Conservation (phyloP, 2,329 filamentous ascomycete genomes). For the Penicillium sp. region DNA sequence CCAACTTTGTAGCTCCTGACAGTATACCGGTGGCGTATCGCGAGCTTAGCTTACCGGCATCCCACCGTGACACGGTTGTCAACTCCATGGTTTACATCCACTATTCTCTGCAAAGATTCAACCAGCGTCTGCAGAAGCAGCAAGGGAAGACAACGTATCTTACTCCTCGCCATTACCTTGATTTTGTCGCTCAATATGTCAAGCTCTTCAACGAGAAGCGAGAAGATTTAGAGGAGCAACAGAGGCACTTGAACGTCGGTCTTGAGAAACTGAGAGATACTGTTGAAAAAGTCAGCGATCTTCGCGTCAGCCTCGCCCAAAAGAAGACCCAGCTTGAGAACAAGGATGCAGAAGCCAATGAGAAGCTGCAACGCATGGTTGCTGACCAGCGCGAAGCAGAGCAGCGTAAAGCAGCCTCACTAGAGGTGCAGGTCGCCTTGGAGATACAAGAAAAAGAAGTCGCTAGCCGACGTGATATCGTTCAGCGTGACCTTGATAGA, state of each 20-base stretch:
- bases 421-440: slow-evolving; percentile 85
- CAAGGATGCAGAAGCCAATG: slow-evolving; percentile 94
- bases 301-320: slow-evolving; percentile 86
- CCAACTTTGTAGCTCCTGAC: slow-evolving; percentile 84
- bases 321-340: slow-evolving; percentile 93
- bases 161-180: slow-evolving; percentile 94
- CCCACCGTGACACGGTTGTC: slow-evolving; percentile 88
- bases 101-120: slow-evolving; percentile 90
- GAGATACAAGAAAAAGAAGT: slow-evolving; percentile 91
- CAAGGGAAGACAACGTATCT: slow-evolving; percentile 92
- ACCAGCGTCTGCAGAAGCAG: slow-evolving; percentile 83
- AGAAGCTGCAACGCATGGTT: slow-evolving; percentile 97
- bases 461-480: slow-evolving; percentile 78
- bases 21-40: slow-evolving; percentile 92
- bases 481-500: slow-evolving; percentile 82
- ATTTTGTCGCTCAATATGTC: slow-evolving; percentile 97
- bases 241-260: slow-evolving; percentile 96
- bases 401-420: slow-evolving; percentile 81
- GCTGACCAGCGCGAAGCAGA: slow-evolving; percentile 95
- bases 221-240: slow-evolving; percentile 97
- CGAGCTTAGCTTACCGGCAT: slow-evolving; percentile 80
- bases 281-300: slow-evolving; percentile 93
- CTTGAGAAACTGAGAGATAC: slow-evolving; percentile 96
- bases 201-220: slow-evolving; percentile 98
- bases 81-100: slow-evolving; percentile 99